Percentiles rank a stretch among this genome's conserved stretches.
Evolutionary conservation across 768 basidiomycete genomes (phyloP).

Genomic region (Pholiota microspora): DNA sequence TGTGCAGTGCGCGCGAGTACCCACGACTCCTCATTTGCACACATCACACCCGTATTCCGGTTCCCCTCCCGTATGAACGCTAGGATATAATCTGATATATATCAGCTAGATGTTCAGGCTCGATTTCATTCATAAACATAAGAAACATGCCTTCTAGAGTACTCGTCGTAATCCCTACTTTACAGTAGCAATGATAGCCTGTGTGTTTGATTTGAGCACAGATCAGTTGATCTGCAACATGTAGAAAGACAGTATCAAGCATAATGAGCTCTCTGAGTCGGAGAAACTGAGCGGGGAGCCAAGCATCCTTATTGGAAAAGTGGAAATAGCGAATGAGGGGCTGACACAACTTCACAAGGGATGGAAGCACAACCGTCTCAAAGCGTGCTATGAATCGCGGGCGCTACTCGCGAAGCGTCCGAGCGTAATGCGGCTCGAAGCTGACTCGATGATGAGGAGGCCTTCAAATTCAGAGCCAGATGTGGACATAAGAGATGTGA

Average conservation of each 20-base stretch:
- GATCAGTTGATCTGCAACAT: too few species aligned
- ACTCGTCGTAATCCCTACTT: constrained; percentile 72
- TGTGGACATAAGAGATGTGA: constrained; percentile 54
- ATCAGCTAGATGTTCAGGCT: not conserved
- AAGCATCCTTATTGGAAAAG: not conserved
- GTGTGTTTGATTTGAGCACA: too few species aligned
- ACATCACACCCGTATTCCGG: constrained; percentile 54
- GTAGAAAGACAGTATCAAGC: too few species aligned
- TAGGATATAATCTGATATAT: constrained; percentile 54
- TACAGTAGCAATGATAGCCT: constrained; percentile 60
- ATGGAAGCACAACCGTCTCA: constrained; percentile 54
- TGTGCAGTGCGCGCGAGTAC: too few species aligned
- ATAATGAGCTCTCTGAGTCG: too few species aligned
- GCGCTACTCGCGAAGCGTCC: constrained; percentile 80
- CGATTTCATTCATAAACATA: not conserved
- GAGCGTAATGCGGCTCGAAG: constrained; percentile 75
- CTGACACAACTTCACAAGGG: constrained; percentile 61
- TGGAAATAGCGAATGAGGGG: too few species aligned
- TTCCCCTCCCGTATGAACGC: constrained; percentile 64
- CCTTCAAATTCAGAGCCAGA: constrained; percentile 44
- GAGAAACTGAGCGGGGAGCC: too few species aligned
- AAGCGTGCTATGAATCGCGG: constrained; percentile 58
- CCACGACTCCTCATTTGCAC: constrained; percentile 31
- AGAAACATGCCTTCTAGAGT: constrained; percentile 54
- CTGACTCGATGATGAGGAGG: constrained; percentile 59